Evolutionary conservation across 768 basidiomycete species (phyloP).

Genomic region (Chalciporus sphaerocephalus): DNA sequence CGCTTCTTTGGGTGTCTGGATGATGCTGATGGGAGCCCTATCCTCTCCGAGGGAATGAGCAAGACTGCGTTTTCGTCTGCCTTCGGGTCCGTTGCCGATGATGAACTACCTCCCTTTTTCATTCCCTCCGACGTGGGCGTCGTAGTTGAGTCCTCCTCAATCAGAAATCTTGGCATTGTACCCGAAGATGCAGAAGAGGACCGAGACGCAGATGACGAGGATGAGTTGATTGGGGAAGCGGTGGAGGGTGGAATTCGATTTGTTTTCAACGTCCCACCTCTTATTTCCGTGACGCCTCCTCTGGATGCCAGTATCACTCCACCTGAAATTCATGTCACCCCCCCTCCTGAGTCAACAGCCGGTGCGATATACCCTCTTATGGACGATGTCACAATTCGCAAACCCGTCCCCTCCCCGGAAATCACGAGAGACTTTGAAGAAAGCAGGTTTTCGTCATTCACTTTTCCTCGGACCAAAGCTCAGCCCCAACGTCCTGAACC

Average conservation of each 20-base stretch:
- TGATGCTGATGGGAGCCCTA: slow-evolving; percentile 50
- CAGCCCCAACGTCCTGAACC: slow-evolving; percentile 5
- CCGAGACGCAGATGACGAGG: slow-evolving; percentile 30
- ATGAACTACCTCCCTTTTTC: slow-evolving; percentile 46
- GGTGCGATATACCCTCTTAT: slow-evolving; percentile 11
- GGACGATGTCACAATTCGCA: slow-evolving; percentile 2
- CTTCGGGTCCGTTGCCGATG: slow-evolving; percentile 47
- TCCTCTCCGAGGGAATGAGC: slow-evolving; percentile 45
- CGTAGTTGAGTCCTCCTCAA: slow-evolving; percentile 30
- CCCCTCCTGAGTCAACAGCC: slow-evolving; percentile 19
- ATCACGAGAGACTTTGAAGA: slow-evolving; percentile 22
- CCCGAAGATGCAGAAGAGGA: slow-evolving; percentile 39
- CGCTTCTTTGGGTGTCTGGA: slow-evolving; percentile 72
- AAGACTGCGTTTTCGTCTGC: slow-evolving; percentile 56
- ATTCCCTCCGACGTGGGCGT: slow-evolving; percentile 45
- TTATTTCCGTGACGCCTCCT: slow-evolving; percentile 27
- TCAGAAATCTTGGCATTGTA: slow-evolving; percentile 36
- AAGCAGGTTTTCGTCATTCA: slow-evolving; percentile 20
- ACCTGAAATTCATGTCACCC: slow-evolving; percentile 21
- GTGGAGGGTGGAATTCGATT: slow-evolving; percentile 70
- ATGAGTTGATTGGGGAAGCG: slow-evolving; percentile 53
- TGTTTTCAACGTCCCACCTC: slow-evolving; percentile 60
- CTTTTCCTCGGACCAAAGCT: slow-evolving; percentile 19
- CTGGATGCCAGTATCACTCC: slow-evolving; percentile 20
- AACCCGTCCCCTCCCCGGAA: slow-evolving; percentile 6